These are phyloP conservation scores for Dactylellina drechsleri DNA, from an alignment of 2,329 filamentous ascomycete species.

Conservation along the genomic window DNA sequence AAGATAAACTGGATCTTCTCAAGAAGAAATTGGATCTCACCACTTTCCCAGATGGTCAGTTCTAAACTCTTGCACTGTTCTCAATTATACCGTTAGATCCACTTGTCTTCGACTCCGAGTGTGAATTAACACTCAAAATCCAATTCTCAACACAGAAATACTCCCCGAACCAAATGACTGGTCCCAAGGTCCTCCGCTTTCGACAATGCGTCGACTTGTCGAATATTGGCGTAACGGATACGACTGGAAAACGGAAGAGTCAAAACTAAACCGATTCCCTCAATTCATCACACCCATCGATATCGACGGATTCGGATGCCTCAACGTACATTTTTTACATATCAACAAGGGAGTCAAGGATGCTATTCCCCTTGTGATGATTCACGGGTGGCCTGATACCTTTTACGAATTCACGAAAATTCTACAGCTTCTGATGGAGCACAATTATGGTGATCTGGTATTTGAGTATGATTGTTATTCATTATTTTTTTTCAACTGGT, in stretches of 20 bases:
- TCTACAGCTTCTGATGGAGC: slow-evolving; percentile 62
- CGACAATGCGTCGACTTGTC: slow-evolving; percentile 59
- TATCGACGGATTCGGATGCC: slow-evolving; percentile 69
- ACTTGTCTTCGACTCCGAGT: too few relatives aligned
- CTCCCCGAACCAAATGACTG: slow-evolving; percentile 25
- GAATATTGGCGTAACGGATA: slow-evolving; percentile 64
- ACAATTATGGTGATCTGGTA: slow-evolving; percentile 5
- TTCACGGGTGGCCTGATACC: slow-evolving; percentile 77
- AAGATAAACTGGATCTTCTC: slow-evolving; percentile 17
- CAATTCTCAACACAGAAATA: slow-evolving; percentile 27
- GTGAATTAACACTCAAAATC: not conserved
- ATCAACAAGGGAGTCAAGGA: slow-evolving; percentile 65
- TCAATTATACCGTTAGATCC: not conserved
- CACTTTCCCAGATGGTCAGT: slow-evolving; percentile 38
- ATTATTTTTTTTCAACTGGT: not conserved
- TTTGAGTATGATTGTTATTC: slow-evolving; percentile 19
- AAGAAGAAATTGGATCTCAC: slow-evolving; percentile 28
- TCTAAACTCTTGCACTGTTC: not conserved
- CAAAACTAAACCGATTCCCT: slow-evolving; percentile 69
- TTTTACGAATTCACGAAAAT: slow-evolving; percentile 75
- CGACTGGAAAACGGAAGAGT: slow-evolving; percentile 72
- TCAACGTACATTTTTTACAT: slow-evolving; percentile 74
- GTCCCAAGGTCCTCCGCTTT: slow-evolving; percentile 55
- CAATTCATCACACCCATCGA: slow-evolving; percentile 69
- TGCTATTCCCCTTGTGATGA: slow-evolving; percentile 74